Evolutionary conservation across 768 basidiomycete species (phyloP).

Genomic region (Mycena albidolilacea): DNA sequence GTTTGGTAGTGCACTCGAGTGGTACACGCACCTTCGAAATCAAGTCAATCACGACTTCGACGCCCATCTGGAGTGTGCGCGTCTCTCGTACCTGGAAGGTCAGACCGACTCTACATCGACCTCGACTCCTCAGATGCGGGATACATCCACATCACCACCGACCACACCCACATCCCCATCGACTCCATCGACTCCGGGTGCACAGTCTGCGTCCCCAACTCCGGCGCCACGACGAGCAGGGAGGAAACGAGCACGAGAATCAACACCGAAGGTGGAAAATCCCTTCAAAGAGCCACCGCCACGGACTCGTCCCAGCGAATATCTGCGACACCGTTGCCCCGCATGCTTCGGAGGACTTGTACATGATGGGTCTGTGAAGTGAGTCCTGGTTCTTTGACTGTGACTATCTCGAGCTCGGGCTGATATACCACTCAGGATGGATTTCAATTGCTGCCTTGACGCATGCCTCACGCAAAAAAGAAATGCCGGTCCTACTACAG

Average conservation of each 20-base stretch:
- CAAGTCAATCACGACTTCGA: constrained; percentile 4
- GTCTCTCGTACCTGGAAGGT: neutral
- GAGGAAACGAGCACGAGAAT: neutral
- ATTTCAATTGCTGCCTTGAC: constrained; percentile 27
- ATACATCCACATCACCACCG: neutral
- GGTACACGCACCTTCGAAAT: constrained; percentile 14
- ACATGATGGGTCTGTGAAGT: neutral
- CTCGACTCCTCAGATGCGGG: neutral
- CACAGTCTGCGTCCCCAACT: neutral
- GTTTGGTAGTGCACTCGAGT: neutral
- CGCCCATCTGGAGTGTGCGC: neutral
- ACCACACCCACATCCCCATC: neutral
- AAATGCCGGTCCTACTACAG: constrained; percentile 3
- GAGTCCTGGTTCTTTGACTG: neutral
- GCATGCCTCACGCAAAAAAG: constrained; percentile 40
- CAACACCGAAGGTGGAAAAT: neutral
- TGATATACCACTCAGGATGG: neutral
- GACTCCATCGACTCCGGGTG: neutral
- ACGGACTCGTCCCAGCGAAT: constrained; percentile 17
- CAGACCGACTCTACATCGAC: neutral
- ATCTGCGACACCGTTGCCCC: constrained; percentile 10
- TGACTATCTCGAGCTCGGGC: too few relatives aligned
- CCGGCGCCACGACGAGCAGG: too few relatives aligned
- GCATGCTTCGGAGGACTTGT: neutral
- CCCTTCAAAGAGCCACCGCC: constrained; percentile 7